Percentiles rank a stretch among this genome's conserved stretches.
Evolutionary conservation across 2,329 filamentous ascomycete species (phyloP).

Genomic region (Thelonectria rubi): DNA sequence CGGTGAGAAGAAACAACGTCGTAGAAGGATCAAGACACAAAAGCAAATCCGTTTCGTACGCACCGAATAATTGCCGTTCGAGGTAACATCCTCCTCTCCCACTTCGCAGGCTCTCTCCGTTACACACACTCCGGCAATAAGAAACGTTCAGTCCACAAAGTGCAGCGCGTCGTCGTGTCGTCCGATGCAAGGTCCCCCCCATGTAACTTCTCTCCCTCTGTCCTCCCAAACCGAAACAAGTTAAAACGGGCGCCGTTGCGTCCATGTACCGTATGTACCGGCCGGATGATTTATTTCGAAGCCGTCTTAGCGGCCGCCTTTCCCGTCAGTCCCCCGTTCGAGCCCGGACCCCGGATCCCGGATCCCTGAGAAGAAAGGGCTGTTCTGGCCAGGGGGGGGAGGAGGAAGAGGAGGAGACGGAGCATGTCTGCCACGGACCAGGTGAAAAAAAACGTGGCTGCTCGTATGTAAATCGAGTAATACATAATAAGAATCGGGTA

Average conservation of each 20-base stretch:
- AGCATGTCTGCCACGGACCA: conserved; percentile 1
- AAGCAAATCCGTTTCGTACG: neutral
- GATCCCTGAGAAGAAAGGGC: too few species aligned
- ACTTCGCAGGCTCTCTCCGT: too few species aligned
- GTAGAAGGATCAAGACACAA: neutral
- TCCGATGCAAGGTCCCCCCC: conserved; percentile 1
- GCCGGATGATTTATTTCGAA: conserved; percentile 13
- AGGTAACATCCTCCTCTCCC: neutral
- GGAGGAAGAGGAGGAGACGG: neutral
- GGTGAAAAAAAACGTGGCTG: neutral
- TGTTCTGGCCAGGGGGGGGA: too few species aligned
- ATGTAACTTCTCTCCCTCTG: neutral
- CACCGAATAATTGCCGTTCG: conserved; percentile 3
- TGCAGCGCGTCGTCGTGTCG: neutral
- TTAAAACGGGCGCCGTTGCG: neutral
- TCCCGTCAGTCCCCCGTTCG: conserved; percentile 26
- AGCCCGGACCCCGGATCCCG: conserved; percentile 12
- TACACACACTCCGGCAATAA: neutral
- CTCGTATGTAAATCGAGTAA: neutral
- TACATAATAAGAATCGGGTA: neutral
- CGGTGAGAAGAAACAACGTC: neutral
- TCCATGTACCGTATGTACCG: conserved; percentile 11
- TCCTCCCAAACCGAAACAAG: conserved; percentile 10
- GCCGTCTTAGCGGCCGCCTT: conserved; percentile 28
- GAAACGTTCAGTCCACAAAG: neutral